Evolutionary conservation across 139 green algal species (phyloP).

Genomic region (Penium margaritaceum): DNA sequence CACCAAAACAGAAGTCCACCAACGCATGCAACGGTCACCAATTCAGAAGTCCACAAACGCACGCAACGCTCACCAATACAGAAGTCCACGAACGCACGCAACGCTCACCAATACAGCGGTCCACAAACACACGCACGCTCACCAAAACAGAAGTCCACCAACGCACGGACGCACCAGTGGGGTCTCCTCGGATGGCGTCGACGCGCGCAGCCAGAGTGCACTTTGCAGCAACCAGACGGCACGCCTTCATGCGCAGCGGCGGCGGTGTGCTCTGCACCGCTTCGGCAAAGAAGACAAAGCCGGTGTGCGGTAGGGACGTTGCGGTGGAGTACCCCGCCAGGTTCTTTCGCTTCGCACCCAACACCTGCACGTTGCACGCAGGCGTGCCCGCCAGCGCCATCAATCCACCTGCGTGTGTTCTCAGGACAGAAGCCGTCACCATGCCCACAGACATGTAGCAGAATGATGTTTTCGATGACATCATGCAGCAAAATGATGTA

Average conservation of each 20-base stretch:
- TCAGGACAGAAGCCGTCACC: slow-evolving; percentile 69
- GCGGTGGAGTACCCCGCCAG: slow-evolving; percentile 72
- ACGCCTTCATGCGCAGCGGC: slow-evolving; percentile 63
- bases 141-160: too few species aligned
- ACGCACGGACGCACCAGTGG: too few species aligned
- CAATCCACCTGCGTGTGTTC: slow-evolving; percentile 80
- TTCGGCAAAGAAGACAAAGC: slow-evolving; percentile 63
- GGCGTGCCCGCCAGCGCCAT: slow-evolving; percentile 76
- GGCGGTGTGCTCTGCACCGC: slow-evolving; percentile 64
- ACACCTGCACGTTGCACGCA: slow-evolving; percentile 88
- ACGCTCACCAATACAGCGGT: too few species aligned
- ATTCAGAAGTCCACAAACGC: too few species aligned
- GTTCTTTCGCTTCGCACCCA: slow-evolving; percentile 81
- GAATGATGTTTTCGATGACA: too few species aligned
- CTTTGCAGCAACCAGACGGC: slow-evolving; percentile 76
- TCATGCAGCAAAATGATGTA: too few species aligned
- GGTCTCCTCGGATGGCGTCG: slow-evolving; percentile 78
- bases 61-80: too few species aligned
- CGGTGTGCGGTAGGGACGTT: slow-evolving; percentile 56
- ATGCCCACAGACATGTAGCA: too few species aligned
- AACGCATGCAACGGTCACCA: too few species aligned
- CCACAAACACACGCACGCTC: too few species aligned
- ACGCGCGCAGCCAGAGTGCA: slow-evolving; percentile 82
- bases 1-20: too few species aligned
- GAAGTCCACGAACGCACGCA: too few species aligned